A percentile compares a stretch with the other conserved stretches of the same genome.
These are phyloP conservation scores for Solanum infundibuliforme DNA, from an alignment of 257 asterid species.

Conservation along the genomic window DNA sequence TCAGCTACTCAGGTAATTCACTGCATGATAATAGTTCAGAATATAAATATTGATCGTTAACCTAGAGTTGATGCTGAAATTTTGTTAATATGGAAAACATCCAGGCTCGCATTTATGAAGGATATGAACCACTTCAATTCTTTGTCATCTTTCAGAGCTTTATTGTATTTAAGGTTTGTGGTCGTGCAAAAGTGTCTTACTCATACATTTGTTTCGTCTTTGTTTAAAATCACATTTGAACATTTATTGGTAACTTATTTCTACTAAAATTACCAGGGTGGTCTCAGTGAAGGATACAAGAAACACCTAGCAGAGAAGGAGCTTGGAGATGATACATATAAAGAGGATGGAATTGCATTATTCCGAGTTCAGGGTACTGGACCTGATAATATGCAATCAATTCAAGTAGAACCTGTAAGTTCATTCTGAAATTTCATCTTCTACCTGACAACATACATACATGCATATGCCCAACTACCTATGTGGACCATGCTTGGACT, in stretches of 20 bases:
- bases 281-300: conserved; percentile 86
- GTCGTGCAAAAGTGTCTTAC: not conserved
- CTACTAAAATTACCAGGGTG: conserved; percentile 58
- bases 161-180: conserved; percentile 79
- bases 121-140: conserved; percentile 86
- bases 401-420: conserved; percentile 97
- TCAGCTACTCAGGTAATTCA: conserved; percentile 69
- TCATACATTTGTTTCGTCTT: not conserved
- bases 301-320: conserved; percentile 62
- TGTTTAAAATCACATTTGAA: not conserved
- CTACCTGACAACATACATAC: not conserved
- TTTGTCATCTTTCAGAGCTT: conserved; percentile 86
- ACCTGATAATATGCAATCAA: conserved; percentile 98
- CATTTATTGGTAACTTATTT: conserved; percentile 5
- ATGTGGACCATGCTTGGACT: not conserved
- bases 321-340: conserved; percentile 73
- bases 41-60: conserved; percentile 2
- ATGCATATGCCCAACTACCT: not conserved
- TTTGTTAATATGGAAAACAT: conserved; percentile 8
- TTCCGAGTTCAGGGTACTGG: conserved; percentile 98
- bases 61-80: conserved; percentile 12
- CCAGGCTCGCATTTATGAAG: conserved; percentile 83
- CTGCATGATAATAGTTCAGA: conserved; percentile 3
- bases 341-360: conserved; percentile 79
- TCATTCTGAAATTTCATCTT: not conserved